These are phyloP conservation scores for Fomitopsis pulvina DNA, from an alignment of 768 basidiomycete species.

Conservation along the genomic window DNA sequence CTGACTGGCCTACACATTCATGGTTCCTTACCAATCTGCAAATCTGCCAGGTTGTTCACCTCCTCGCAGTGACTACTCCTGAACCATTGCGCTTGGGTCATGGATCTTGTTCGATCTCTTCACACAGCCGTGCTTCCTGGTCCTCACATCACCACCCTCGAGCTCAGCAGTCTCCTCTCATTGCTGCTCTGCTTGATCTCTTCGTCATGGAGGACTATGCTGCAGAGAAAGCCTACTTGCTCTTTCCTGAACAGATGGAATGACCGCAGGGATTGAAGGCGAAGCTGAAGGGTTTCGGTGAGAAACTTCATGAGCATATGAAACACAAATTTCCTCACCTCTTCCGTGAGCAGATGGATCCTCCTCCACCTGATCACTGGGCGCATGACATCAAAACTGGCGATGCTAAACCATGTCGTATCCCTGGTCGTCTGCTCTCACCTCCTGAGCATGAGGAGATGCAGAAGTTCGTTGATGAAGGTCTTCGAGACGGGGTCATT, in stretches of 20 bases:
- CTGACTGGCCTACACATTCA: constrained; percentile 3
- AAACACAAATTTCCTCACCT: neutral
- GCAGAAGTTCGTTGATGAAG: constrained; percentile 27
- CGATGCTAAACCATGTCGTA: constrained; percentile 17
- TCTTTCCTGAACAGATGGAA: neutral
- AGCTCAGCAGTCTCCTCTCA: neutral
- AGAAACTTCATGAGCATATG: neutral
- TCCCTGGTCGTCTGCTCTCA: constrained; percentile 20
- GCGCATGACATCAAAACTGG: constrained; percentile 24
- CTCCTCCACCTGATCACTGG: constrained; percentile 1
- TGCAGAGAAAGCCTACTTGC: neutral
- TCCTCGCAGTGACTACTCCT: neutral
- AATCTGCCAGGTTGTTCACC: neutral
- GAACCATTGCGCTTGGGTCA: neutral
- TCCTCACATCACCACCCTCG: neutral
- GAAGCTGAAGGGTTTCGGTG: constrained; percentile 11
- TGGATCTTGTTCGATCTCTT: neutral
- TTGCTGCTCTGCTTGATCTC: neutral
- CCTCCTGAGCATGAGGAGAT: constrained; percentile 27
- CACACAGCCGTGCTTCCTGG: neutral
- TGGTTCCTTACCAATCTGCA: neutral
- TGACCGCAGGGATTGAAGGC: neutral
- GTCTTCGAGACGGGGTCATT: constrained; percentile 27
- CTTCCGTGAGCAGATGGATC: constrained; percentile 12
- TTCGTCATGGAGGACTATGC: neutral